Evolutionary conservation across 306 rosid species (phyloP).

Genomic region (Alnus glutinosa): DNA sequence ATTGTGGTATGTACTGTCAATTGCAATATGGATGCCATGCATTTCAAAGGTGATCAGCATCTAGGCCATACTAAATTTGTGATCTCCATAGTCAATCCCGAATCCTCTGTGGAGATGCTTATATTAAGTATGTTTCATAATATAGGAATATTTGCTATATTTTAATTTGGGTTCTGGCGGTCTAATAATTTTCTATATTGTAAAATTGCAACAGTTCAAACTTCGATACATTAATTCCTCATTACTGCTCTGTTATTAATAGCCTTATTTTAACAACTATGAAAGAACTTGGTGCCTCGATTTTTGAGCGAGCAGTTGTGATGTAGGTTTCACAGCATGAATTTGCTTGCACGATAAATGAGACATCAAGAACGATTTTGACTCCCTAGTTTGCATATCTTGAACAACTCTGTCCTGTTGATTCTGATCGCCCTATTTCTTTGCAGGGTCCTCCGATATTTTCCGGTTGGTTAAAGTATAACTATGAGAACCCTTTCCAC

Average conservation of each 20-base stretch:
- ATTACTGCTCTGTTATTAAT: not conserved
- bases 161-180: not conserved
- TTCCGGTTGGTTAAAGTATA: conserved; percentile 22
- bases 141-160: not conserved
- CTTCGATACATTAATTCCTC: not conserved
- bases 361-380: not conserved
- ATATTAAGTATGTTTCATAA: not conserved
- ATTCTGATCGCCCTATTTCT: conserved; percentile 14
- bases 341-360: not conserved
- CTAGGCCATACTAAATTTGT: not conserved
- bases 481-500: not conserved
- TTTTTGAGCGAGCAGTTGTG: not conserved
- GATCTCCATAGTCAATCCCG: not conserved
- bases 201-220: not conserved
- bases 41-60: not conserved
- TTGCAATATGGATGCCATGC: conserved; percentile 5
- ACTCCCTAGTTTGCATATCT: not conserved
- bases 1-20: not conserved
- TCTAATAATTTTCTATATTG: not conserved
- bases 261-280: not conserved
- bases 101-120: not conserved
- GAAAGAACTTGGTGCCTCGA: not conserved
- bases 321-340: not conserved
- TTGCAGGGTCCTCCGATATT: conserved; percentile 39
- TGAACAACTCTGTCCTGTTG: conserved; percentile 14